Evolutionary conservation across 2,329 filamentous ascomycete species (phyloP), one percentile per base, ranked within the genome.

Genomic region (Trichophyton schoenleinii): DNA sequence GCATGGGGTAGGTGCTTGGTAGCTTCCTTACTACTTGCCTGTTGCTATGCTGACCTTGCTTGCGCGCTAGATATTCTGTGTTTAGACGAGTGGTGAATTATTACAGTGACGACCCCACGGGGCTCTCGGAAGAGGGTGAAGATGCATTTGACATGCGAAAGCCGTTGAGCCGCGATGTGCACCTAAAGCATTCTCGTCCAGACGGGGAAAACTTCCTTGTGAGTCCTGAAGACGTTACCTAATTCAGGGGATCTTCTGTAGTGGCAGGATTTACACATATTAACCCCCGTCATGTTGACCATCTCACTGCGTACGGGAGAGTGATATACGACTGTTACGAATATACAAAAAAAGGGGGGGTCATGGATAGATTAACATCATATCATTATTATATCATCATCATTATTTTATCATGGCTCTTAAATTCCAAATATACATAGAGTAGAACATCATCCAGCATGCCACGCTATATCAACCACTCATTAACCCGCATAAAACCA

Each of bases 141-240:
- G 92, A 97, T 77, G 94, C 92, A 18, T 94, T 89, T 72, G 94
- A 99, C 76, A 99, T 99, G 94, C 84, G 94, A 66, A 97, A 96
- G 73, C 84, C 90, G 42, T 84, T 92, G 77, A 88, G 83, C 74
- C 83, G 91, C 69, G 94, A 99, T 75, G 83, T 81, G 72, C 82
- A 86, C 61, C 77, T 81, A 62, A 82, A 88, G 72, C 89, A 95
- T 74, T 81, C 95, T 57, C 83, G 94, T 66, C 83, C 87, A 60
- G 84, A 92, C 67, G 94, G 94, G 18, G 88, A 94, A 77, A 80
- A 84, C 62, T 85, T 89, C 71, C 81, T 83, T 67, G 91, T 99
- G 28, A 79, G 82, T 57, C 89, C 91, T 1, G 85, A 89, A 63
- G 89, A 96, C 75, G 91, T 99, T 59, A 96, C 74, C 59, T 74